Conservation (phyloP, 257 asterid species). For the Apocynum venetum region DNA sequence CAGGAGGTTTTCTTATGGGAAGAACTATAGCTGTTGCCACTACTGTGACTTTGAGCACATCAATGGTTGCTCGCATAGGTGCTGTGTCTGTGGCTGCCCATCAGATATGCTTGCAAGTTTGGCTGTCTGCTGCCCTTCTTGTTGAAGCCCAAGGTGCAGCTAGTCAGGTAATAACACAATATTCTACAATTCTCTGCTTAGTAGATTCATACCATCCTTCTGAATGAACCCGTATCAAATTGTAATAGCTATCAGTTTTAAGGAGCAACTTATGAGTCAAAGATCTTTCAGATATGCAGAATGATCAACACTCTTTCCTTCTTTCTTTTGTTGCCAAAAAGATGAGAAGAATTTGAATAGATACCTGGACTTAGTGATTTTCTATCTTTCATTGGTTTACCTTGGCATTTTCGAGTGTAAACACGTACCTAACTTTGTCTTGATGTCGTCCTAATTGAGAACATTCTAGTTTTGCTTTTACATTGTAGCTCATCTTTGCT, state of each 20-base stretch:
- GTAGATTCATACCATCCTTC: not conserved
- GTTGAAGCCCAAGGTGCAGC: conserved; percentile 43
- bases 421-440: not conserved
- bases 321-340: not conserved
- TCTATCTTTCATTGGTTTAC: not conserved
- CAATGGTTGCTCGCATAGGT: conserved; percentile 50
- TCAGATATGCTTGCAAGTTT: conserved; percentile 49
- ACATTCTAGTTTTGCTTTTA: not conserved
- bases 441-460: not conserved
- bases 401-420: not conserved
- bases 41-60: conserved; percentile 43
- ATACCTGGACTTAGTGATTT: not conserved
- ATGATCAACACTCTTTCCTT: not conserved
- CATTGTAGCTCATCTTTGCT: no score
- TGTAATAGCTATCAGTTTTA: not conserved
- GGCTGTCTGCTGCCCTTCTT: conserved; percentile 47
- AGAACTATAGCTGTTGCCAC: conserved; percentile 44
- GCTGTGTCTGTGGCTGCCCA: conserved; percentile 50
- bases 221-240: not conserved
- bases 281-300: not conserved
- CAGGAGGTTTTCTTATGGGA: conserved; percentile 51
- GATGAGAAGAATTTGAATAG: not conserved
- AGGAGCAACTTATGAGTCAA: not conserved
- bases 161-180: conserved; percentile 29
- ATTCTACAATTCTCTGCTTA: not conserved